Percentiles rank a stretch among this genome's conserved stretches.
phyloP scores from a whole-genome alignment of 192 early-diverging fungal species.

The Haplosporangium gracile region DNA sequence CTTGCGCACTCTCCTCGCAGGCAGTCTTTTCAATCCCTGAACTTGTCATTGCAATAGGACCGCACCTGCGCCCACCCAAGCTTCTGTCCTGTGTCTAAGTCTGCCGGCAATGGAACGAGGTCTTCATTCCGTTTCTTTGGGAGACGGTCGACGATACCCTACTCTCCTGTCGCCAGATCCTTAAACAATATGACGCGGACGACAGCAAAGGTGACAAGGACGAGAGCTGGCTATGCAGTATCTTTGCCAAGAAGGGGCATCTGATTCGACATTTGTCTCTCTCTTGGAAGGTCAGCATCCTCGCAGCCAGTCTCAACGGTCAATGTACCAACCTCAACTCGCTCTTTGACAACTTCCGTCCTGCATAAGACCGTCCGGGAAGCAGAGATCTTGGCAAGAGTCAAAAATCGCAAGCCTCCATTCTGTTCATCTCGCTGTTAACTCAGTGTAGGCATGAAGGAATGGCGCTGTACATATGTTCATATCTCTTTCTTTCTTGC shows the following conservation, averaged over 20 bases:
- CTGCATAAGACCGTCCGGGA: not conserved
- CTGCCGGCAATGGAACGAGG: not conserved
- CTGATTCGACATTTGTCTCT: not conserved
- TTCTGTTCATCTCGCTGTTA: no score
- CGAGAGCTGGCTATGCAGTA: not conserved
- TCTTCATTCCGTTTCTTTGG: not conserved
- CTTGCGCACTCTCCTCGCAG: not conserved
- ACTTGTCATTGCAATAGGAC: not conserved
- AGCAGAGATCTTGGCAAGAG: not conserved
- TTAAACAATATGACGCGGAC: not conserved
- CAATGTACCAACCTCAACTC: slow-evolving; percentile 1
- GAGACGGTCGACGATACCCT: not conserved
- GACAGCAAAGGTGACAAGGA: not conserved
- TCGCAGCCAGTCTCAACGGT: not conserved
- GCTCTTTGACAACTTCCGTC: not conserved
- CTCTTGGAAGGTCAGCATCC: not conserved
- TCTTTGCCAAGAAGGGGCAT: not conserved
- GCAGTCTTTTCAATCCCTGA: not conserved
- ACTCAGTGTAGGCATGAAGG: no score
- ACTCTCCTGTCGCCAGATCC: not conserved
- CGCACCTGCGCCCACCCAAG: not conserved
- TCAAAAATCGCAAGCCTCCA: not conserved
- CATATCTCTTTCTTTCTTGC: no score
- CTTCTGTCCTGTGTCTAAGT: not conserved
- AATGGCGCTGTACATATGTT: no score